A percentile compares a stretch with the other conserved stretches of the same genome.
phyloP scores from a whole-genome alignment of 306 rosid genomes.

The Sicyos baderoa region DNA sequence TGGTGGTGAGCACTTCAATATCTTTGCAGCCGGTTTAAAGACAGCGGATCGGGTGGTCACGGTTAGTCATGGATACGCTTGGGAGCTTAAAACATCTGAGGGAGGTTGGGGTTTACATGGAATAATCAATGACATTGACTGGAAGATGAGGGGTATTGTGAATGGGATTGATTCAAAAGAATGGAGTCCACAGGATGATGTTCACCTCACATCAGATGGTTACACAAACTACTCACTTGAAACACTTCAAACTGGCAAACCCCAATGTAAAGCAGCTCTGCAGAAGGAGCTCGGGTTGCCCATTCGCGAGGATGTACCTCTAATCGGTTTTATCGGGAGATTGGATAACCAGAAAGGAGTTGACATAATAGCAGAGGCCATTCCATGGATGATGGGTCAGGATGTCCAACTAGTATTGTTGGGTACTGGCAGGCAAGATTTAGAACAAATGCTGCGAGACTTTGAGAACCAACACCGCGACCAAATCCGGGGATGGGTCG shows the following conservation, averaged over 20 bases:
- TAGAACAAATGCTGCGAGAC: constrained; percentile 64
- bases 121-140: constrained; percentile 68
- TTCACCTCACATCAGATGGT: constrained; percentile 68
- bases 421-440: constrained; percentile 78
- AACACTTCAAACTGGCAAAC: constrained; percentile 63
- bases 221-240: constrained; percentile 71
- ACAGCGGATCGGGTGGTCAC: constrained; percentile 76
- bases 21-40: constrained; percentile 92
- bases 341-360: constrained; percentile 87
- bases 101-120: constrained; percentile 97
- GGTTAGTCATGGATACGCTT: constrained; percentile 85
- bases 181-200: constrained; percentile 69
- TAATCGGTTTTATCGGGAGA: constrained; percentile 75
- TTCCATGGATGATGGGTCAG: constrained; percentile 87
- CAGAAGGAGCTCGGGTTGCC: constrained; percentile 92
- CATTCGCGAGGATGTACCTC: constrained; percentile 55
- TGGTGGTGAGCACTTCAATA: constrained; percentile 95
- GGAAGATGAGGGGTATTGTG: constrained; percentile 88
- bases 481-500: constrained; percentile 82
- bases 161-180: constrained; percentile 81
- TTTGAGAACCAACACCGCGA: constrained; percentile 41
- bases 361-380: constrained; percentile 74
- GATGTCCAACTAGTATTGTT: constrained; percentile 79
- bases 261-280: constrained; percentile 73
- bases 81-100: constrained; percentile 80